Evolutionary conservation across 2,329 filamentous ascomycete species (phyloP), one percentile per base, ranked within the genome.

Genomic region (Apiospora malaysiana): DNA sequence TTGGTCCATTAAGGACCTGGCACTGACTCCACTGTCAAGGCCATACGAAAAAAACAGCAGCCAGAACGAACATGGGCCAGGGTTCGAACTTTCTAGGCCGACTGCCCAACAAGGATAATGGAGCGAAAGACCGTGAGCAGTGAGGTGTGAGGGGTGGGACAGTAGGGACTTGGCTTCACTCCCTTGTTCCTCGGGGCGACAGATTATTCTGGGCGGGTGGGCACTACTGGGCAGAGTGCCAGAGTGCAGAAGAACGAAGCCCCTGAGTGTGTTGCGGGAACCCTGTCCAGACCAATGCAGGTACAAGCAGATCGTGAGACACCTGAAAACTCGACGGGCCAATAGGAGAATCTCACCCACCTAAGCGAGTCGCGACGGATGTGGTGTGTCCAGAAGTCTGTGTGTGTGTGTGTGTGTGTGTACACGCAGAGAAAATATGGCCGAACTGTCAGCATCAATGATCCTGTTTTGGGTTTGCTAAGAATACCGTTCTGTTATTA

Each of bases 1-100:
- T 63, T 63, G 56, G 56, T 40, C 56, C 56, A 63, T 63, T 63
- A 63, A 63, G 56, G 56, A 40, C 56, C 56, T 63, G 56, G 56
- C 56, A 40, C 37, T 23, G 56, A 40, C 56, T 63, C 56, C 56
- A 63, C 56, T 18, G 56, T 63, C 56, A 37, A 32, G 56, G 56
- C 56, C 32, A 37, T 63, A 63, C 56, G 56, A 63, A 63, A 40
- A 37, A 47, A 47, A 63, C 51, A 59, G 16, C 27, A 63, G 56
- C 56, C 56, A 40, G 56, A 37, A 63, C 18, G 4, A n/a, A 63
- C 56, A 63, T 40, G 56, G 56, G 21, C 56, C 27, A 63, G 56
- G 56, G 56, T 40, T 18, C 56, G 27, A 40, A 32, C 18, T n/a
- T 63, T 63, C 56, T 63, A 63, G 56, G 27, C 56, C 56, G 32